Conservation (phyloP, 2,329 filamentous ascomycete species). For the Nemania sp. region DNA sequence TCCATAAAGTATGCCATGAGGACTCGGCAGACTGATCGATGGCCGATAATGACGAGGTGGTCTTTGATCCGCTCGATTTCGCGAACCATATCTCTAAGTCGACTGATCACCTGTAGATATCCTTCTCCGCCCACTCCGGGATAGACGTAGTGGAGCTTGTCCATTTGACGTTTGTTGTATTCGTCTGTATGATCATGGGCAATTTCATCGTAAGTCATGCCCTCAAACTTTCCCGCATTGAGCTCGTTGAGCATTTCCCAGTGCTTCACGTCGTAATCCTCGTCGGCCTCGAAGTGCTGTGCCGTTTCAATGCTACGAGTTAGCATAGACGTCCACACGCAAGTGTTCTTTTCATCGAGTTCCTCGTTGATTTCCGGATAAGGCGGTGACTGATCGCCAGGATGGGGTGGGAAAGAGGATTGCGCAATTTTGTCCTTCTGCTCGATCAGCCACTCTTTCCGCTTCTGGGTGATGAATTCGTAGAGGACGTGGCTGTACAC, state of each 20-base stretch:
- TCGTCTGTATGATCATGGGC: conserved; percentile 77
- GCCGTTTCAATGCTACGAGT: conserved; percentile 86
- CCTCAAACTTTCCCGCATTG: conserved; percentile 90
- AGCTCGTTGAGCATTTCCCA: conserved; percentile 98
- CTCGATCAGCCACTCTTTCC: conserved; percentile 79
- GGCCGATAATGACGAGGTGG: conserved; percentile 88
- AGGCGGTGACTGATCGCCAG: conserved; percentile 90
- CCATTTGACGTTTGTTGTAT: conserved; percentile 74
- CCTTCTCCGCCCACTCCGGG: conserved; percentile 94
- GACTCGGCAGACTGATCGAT: conserved; percentile 89
- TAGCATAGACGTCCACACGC: conserved; percentile 98
- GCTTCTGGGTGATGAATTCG: conserved; percentile 80
- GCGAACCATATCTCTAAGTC: conserved; percentile 90
- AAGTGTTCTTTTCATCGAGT: conserved; percentile 84
- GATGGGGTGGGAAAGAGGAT: conserved; percentile 83
- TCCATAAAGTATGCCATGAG: conserved; percentile 97
- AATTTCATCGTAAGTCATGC: conserved; percentile 93
- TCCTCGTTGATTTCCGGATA: conserved; percentile 82
- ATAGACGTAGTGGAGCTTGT: conserved; percentile 97
- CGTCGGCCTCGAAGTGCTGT: conserved; percentile 85
- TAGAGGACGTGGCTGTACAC: conserved; percentile 80
- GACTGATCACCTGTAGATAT: conserved; percentile 96
- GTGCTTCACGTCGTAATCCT: conserved; percentile 94
- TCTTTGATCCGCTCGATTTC: conserved; percentile 98
- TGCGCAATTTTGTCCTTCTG: conserved; percentile 78